Base-by-base conservation (phyloP, 2,329 filamentous ascomycete genomes). In the Fusarium goolgardi region DNA sequence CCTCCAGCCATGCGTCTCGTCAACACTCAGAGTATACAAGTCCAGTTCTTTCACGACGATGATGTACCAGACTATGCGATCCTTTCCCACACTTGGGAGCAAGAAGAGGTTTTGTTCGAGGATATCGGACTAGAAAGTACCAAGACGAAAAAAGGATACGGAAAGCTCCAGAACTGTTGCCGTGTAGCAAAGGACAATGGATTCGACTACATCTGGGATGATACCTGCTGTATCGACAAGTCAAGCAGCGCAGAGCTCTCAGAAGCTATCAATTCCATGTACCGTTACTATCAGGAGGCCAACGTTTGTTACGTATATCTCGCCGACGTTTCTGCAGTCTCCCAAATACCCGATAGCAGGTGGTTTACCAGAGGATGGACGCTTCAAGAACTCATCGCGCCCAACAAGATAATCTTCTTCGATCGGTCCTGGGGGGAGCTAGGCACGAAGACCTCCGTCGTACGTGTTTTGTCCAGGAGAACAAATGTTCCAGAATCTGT, bases 191-290 rank as follows among this genome's bases (percentile, higher is more conserved):
- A 39, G 12, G n/a, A 39, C 0, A 39, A 39, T 5, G 63, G 47
- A 0, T 41, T 71, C 4, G 8, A 44, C 3, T 70, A 66, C 41
- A 65, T 70, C 4, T 72, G 44, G 71, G 70, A 44, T 4, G 51
- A 66, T 2, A 73, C 71, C 1, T 73, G 68, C 34, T 73, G 71
- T 5, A 73, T 73, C n/a, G 63, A 73, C 2, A 71, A 73, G 31
- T 32, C 56, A 0, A 71, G 63, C 5, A 68, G 60, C 3, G 54
- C 65, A 6, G 71, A 72, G 39, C 34, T 73, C 0, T 52, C 46
- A 1, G 61, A 73, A 34, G 67, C 71, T 0, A 69, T 73, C 12
- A 71, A 71, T 18, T 67, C 55, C 4, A 73, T 73, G 69, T 73
- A 70, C 16, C 27, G 29, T 2, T 73, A 68, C 29, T 73, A 73